These are phyloP conservation scores for Tremella mesenterica DNA, from an alignment of 768 basidiomycete species.

Conservation along the genomic window DNA sequence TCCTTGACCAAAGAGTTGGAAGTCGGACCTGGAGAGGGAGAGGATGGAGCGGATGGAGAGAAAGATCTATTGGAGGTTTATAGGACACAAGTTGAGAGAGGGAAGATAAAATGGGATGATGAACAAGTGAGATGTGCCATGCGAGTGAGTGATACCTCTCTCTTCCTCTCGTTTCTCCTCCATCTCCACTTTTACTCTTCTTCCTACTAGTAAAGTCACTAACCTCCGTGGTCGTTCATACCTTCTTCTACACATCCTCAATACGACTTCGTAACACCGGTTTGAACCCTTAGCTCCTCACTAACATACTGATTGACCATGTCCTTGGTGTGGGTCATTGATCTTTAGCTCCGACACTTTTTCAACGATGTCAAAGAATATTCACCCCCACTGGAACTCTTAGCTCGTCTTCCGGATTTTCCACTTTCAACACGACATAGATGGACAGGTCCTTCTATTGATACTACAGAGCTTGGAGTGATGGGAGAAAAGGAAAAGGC, in stretches of 20 bases:
- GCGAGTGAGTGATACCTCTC: constrained; percentile 45
- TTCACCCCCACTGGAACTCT: constrained; percentile 49
- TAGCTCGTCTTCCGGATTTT: constrained; percentile 39
- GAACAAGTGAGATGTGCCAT: constrained; percentile 54
- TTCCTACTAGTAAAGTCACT: no score
- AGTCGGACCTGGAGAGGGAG: no score
- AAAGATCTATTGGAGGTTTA: constrained; percentile 51
- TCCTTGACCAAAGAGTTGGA: no score
- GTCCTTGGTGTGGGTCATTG: no score
- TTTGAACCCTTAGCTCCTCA: no score
- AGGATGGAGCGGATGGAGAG: background rate
- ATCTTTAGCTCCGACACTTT: constrained; percentile 50
- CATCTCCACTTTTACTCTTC: background rate
- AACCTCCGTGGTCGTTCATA: background rate
- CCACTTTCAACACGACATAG: constrained; percentile 15
- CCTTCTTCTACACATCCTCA: no score
- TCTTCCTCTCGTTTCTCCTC: background rate
- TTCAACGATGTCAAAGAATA: constrained; percentile 51
- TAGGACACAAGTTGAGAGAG: constrained; percentile 49
- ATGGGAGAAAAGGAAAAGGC: constrained; percentile 25
- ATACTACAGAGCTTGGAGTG: constrained; percentile 21
- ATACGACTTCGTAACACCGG: background rate
- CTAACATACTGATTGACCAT: no score
- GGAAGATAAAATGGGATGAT: constrained; percentile 51
- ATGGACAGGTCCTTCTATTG: constrained; percentile 20